Conservation (phyloP, 1,139 yeast species). For the Pichiaceae sp. region DNA sequence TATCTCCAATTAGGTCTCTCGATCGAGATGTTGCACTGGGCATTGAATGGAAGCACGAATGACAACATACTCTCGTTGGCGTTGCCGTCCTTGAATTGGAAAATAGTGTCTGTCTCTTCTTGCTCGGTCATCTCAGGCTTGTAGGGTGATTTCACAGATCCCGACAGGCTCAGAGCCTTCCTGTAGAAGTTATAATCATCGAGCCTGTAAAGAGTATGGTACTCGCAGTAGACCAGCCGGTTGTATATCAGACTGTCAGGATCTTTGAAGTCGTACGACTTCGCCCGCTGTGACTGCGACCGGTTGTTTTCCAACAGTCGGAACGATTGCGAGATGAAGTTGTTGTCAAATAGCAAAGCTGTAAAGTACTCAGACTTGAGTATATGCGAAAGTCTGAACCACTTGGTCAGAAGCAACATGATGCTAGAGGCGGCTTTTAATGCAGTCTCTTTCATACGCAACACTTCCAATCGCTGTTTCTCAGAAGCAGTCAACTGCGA, state of each 20-base stretch:
- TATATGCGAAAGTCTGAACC: slow-evolving; percentile 77
- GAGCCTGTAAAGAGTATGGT: slow-evolving; percentile 17
- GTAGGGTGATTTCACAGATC: slow-evolving; percentile 3
- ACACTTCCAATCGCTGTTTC: slow-evolving; percentile 41
- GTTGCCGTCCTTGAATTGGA: slow-evolving; percentile 3
- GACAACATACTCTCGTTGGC: slow-evolving; percentile 10
- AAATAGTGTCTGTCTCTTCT: slow-evolving; percentile 9
- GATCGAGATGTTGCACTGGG: slow-evolving; percentile 19
- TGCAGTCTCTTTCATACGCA: slow-evolving; percentile 55
- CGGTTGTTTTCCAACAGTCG: slow-evolving; percentile 31
- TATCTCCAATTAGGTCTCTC: slow-evolving; percentile 32
- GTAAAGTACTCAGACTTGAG: slow-evolving; percentile 71
- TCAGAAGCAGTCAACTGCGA: slow-evolving; percentile 14
- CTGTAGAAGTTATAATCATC: slow-evolving; percentile 20
- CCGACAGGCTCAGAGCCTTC: slow-evolving; percentile 15
- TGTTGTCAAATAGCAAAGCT: slow-evolving; percentile 60
- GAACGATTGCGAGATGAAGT: slow-evolving; percentile 22
- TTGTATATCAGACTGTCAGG: slow-evolving; percentile 18
- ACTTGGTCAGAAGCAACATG: slow-evolving; percentile 45
- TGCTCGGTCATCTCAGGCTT: slow-evolving; percentile 6
- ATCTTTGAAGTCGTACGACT: slow-evolving; percentile 19
- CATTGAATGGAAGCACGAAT: slow-evolving; percentile 20
- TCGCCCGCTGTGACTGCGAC: slow-evolving; percentile 15
- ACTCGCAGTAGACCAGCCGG: slow-evolving; percentile 22
- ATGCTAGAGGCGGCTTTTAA: slow-evolving; percentile 56